Evolutionary conservation across 1,284 basidiomycete species (phyloP).

Genomic region (Trametes sp.): DNA sequence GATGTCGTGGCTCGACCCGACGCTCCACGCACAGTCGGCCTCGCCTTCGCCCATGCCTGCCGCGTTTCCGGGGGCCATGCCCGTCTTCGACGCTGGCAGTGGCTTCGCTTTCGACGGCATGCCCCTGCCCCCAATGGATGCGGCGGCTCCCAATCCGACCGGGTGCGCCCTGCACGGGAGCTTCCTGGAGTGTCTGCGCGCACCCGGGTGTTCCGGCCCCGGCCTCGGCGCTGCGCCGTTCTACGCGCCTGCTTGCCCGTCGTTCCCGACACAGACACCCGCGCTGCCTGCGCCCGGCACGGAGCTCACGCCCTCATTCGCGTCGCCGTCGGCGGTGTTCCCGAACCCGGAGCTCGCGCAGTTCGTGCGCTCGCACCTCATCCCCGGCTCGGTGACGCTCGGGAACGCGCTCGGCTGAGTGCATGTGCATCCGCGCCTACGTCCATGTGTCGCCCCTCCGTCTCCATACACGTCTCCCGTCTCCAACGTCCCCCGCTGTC

Average conservation of each 20-base stretch:
- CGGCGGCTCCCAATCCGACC: constrained; percentile 14
- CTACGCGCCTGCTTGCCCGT: neutral
- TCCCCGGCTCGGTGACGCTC: constrained; percentile 32
- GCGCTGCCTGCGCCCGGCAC: neutral
- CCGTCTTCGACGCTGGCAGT: neutral
- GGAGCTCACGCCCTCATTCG: neutral
- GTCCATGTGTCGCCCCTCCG: no score
- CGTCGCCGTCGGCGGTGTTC: constrained; percentile 18
- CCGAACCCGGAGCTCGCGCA: constrained; percentile 26
- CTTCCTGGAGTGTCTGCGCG: constrained; percentile 34
- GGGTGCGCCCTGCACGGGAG: constrained; percentile 34
- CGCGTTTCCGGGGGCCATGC: neutral
- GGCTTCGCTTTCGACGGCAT: neutral
- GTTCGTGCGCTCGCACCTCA: constrained; percentile 22
- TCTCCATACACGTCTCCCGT: neutral
- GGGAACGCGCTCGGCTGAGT: constrained; percentile 33
- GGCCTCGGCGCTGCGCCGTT: constrained; percentile 4
- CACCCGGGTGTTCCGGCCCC: constrained; percentile 20
- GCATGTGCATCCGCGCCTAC: neutral
- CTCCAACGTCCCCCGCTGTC: neutral
- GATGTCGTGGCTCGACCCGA: constrained; percentile 32
- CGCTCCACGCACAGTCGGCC: constrained; percentile 16
- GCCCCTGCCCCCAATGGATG: neutral
- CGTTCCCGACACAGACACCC: neutral
- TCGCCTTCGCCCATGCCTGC: constrained; percentile 16